phyloP scores from a whole-genome alignment of 495 filamentous ascomycete species.

The Lepidopterella palustris region DNA sequence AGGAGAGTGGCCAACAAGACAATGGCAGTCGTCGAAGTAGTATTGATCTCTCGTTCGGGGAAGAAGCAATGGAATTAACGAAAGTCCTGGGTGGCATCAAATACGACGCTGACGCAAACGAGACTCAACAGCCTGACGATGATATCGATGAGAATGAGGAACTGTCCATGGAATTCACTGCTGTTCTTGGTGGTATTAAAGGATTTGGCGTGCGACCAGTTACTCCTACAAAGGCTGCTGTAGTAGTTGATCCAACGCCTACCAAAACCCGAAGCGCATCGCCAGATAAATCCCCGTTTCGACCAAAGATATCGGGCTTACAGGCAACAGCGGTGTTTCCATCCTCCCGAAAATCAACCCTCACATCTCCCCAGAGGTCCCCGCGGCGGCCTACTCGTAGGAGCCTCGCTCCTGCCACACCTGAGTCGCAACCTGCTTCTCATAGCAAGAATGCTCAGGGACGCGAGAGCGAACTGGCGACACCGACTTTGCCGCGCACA shows the following conservation, averaged over 20 bases:
- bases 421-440: constrained; percentile 4
- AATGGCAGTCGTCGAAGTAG: constrained; percentile 22
- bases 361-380: constrained; percentile 13
- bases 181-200: constrained; percentile 61
- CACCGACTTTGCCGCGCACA: constrained; percentile 6
- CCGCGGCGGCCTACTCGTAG: constrained; percentile 15
- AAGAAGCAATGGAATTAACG: constrained; percentile 75
- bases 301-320: background rate
- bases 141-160: constrained; percentile 57
- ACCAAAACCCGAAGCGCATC: constrained; percentile 5
- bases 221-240: constrained; percentile 12
- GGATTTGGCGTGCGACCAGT: constrained; percentile 2
- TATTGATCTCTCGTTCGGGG: constrained; percentile 36
- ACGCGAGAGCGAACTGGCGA: constrained; percentile 14
- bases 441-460: constrained; percentile 7
- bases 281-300: constrained; percentile 13
- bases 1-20: constrained; percentile 21
- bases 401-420: constrained; percentile 10
- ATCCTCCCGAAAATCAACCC: background rate
- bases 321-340: background rate
- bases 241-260: constrained; percentile 8
- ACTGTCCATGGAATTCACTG: constrained; percentile 78
- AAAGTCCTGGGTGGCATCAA: constrained; percentile 60
- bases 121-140: background rate
- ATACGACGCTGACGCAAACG: constrained; percentile 8